A percentile compares a stretch with the other conserved stretches of the same genome.
Conservation (phyloP, 2,329 filamentous ascomycete genomes). For the Colletotrichum siamense region DNA sequence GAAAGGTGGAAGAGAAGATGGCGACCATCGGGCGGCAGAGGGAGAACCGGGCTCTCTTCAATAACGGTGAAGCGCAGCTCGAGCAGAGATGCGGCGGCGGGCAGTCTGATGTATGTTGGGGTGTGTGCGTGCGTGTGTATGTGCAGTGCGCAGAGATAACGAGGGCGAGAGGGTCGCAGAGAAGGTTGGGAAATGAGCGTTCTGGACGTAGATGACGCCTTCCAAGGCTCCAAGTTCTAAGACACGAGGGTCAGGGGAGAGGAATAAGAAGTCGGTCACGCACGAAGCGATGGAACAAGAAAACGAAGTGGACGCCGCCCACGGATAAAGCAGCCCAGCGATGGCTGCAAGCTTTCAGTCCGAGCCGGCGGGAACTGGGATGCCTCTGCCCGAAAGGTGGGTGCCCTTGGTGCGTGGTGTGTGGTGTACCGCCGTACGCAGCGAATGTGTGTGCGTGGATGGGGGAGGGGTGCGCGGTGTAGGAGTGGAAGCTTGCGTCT, state of each 20-base stretch:
- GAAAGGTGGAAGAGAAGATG: not conserved
- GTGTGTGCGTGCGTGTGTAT: not conserved
- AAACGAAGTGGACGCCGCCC: not conserved
- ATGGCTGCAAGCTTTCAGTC: constrained; percentile 13
- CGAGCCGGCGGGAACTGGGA: constrained; percentile 18
- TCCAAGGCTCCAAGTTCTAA: constrained; percentile 6
- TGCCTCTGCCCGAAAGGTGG: constrained; percentile 17
- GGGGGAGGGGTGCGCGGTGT: constrained; percentile 4
- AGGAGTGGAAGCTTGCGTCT: constrained; percentile 14
- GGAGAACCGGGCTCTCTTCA: not conserved
- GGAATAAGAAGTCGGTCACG: constrained; percentile 18
- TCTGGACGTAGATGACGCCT: not conserved
- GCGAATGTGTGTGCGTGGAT: not conserved
- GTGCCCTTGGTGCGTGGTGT: constrained; percentile 6
- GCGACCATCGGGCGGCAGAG: constrained; percentile 1
- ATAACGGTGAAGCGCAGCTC: not conserved
- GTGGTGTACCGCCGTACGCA: not conserved
- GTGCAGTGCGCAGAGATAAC: not conserved
- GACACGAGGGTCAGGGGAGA: constrained; percentile 13
- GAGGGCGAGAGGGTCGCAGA: not conserved
- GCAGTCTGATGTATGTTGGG: not conserved
- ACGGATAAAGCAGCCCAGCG: constrained; percentile 15
- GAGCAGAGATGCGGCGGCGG: not conserved
- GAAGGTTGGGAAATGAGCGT: not conserved
- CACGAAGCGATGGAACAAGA: constrained; percentile 6